Evolutionary conservation across 192 early-diverging fungal genomes (phyloP), one percentile per base, ranked within the genome.

Genomic region (Ramicandelaber brevisporus): DNA sequence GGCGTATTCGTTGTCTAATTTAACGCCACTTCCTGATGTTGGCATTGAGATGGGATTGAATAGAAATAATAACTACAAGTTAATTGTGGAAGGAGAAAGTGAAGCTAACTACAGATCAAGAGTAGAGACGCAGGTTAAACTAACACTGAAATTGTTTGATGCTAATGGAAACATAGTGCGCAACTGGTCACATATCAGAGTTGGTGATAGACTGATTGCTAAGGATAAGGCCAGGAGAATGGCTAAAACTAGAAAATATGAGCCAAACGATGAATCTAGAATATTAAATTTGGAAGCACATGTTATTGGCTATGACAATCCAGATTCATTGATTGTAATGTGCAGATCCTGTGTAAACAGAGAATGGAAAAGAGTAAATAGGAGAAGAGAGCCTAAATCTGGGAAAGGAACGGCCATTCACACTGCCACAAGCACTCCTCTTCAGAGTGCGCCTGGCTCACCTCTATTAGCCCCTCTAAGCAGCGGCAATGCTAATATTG

Each of bases 71-170:
- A n/a, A n/a, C n/a, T n/a, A n/a, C n/a, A n/a, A n/a, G n/a, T n/a
- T n/a, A n/a, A n/a, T n/a, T n/a, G n/a, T n/a, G n/a, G n/a, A n/a
- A n/a, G n/a, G n/a, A n/a, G n/a, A n/a, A n/a, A n/a, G n/a, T n/a
- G n/a, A n/a, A n/a, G n/a, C n/a, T n/a, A n/a, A n/a, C n/a, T n/a
- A n/a, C n/a, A 81, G 84, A 45, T 87, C 80, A 6, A 55, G 86
- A 4, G 86, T 90, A 21, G 85, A 95, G 53, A 95, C 88, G 12
- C 88, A 88, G 52, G 85, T 86, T 42, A 86, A 83, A 34, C 56
- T 90, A 14, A 82, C 77, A 17, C 45, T 95, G 40, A 78, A 84
- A 38, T 57, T 95, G 15, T 59, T 73, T 1, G 72, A 63, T 8
- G 45, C 53, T 24, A 37, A 56, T 30, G 76, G 73, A 36, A 70